Evolutionary conservation across 768 basidiomycete genomes (phyloP).

Genomic region (Hirschioporus abietinus): DNA sequence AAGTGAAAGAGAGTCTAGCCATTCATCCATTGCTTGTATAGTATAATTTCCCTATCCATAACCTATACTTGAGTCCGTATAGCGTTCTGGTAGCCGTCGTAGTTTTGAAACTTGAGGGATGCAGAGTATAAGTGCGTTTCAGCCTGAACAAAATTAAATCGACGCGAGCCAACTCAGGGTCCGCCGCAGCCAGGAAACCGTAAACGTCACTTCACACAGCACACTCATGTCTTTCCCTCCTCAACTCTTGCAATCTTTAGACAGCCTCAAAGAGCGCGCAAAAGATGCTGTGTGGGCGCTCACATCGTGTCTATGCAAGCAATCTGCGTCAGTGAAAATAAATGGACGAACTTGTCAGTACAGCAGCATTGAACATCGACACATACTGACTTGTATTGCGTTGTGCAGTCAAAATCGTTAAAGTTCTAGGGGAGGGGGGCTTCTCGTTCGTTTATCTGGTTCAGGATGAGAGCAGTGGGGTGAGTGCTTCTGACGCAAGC

Average conservation of each 20-base stretch:
- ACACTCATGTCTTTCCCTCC: slow-evolving; percentile 23
- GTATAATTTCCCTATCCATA: too few relatives aligned
- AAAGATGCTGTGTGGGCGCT: slow-evolving; percentile 82
- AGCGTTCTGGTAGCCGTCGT: too few relatives aligned
- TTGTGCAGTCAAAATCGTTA: slow-evolving; percentile 73
- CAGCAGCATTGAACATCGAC: background rate
- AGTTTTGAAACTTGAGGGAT: too few relatives aligned
- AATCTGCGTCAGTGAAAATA: slow-evolving; percentile 86
- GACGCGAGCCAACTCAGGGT: background rate
- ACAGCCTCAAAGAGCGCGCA: slow-evolving; percentile 62
- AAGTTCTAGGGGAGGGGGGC: slow-evolving; percentile 93
- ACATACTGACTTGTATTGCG: slow-evolving; percentile 2
- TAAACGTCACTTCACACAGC: background rate
- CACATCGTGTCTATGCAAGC: slow-evolving; percentile 75
- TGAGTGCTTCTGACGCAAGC: slow-evolving; percentile 29
- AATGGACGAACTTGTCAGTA: slow-evolving; percentile 88
- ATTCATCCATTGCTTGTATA: too few relatives aligned
- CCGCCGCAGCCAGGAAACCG: background rate
- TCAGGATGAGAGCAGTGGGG: slow-evolving; percentile 81
- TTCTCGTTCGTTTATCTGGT: slow-evolving; percentile 90
- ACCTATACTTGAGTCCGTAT: too few relatives aligned
- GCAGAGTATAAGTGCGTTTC: too few relatives aligned
- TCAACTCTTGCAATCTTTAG: slow-evolving; percentile 38
- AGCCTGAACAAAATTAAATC: too few relatives aligned
- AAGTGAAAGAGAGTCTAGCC: too few relatives aligned